Evolutionary conservation across 129 eudicot species (phyloP).

Genomic region (Gnaphalium uliginosum): DNA sequence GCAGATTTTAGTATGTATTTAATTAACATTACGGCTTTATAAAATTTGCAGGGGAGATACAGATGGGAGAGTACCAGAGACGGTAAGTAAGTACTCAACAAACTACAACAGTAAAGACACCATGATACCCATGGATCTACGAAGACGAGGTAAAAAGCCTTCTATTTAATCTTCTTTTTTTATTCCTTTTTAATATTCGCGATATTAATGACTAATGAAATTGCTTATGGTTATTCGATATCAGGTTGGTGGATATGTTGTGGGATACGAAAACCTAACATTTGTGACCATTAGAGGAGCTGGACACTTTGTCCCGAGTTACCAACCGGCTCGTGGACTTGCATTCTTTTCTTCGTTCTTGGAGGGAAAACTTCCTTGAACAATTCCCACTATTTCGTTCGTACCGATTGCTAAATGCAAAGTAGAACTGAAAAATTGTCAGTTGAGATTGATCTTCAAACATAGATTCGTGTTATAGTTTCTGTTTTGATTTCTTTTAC

Average conservation of each 20-base stretch:
- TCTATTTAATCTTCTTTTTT: neutral
- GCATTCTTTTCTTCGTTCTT: conserved; percentile 45
- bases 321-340: conserved; percentile 50
- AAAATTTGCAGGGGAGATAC: conserved; percentile 53
- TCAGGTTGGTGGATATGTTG: conserved; percentile 60
- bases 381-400: neutral
- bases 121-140: conserved; percentile 50
- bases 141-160: conserved; percentile 42
- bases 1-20: neutral
- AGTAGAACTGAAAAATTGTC: neutral
- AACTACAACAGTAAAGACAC: conserved; percentile 40
- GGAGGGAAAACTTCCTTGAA: conserved; percentile 46
- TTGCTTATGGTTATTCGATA: neutral
- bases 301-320: conserved; percentile 58
- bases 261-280: conserved; percentile 47
- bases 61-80: conserved; percentile 48
- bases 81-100: conserved; percentile 40
- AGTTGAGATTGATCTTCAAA: conserved; percentile 4
- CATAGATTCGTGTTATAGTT: neutral
- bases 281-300: conserved; percentile 52
- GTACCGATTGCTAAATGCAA: neutral
- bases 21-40: neutral
- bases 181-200: neutral
- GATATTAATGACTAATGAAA: neutral
- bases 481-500: neutral